phyloP scores from a whole-genome alignment of 345 rosid species.

The Anastatica hierochuntica region DNA sequence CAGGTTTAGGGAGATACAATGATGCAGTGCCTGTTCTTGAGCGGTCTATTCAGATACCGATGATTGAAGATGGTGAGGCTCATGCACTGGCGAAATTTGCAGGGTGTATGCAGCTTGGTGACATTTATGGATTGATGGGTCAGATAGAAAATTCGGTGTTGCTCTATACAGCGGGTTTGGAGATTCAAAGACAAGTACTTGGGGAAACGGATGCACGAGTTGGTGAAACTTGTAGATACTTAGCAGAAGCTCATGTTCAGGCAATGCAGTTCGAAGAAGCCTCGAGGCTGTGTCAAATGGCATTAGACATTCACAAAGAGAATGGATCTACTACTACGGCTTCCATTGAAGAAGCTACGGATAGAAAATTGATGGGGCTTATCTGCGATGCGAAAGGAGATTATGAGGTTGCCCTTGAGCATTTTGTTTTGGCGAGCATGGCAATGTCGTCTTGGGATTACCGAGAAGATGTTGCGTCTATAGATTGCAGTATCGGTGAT shows the following conservation, averaged over 20 bases:
- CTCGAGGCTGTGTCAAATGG: conserved; percentile 64
- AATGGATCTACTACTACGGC: conserved; percentile 38
- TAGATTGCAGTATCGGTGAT: conserved; percentile 90
- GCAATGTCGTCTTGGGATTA: conserved; percentile 61
- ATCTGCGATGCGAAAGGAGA: conserved; percentile 71
- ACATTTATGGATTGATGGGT: conserved; percentile 70
- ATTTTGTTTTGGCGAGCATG: conserved; percentile 80
- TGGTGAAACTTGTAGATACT: conserved; percentile 72
- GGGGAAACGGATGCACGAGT: conserved; percentile 70
- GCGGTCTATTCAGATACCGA: conserved; percentile 66
- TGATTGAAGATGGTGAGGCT: conserved; percentile 59
- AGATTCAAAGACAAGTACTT: conserved; percentile 80
- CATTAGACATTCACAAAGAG: conserved; percentile 65
- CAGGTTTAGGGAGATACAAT: conserved; percentile 48
- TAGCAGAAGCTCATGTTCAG: conserved; percentile 87
- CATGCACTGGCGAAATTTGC: conserved; percentile 90
- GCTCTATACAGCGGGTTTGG: conserved; percentile 77
- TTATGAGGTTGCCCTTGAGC: conserved; percentile 78
- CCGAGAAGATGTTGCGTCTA: conserved; percentile 59
- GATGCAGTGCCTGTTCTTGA: conserved; percentile 83
- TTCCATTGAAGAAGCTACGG: conserved; percentile 77
- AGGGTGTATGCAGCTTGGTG: conserved; percentile 97
- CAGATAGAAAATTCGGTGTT: conserved; percentile 75
- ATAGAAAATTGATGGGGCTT: conserved; percentile 80
- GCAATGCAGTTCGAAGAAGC: conserved; percentile 82